Evolutionary conservation across 2,329 filamentous ascomycete species (phyloP).

Genomic region (Alternaria viburni): DNA sequence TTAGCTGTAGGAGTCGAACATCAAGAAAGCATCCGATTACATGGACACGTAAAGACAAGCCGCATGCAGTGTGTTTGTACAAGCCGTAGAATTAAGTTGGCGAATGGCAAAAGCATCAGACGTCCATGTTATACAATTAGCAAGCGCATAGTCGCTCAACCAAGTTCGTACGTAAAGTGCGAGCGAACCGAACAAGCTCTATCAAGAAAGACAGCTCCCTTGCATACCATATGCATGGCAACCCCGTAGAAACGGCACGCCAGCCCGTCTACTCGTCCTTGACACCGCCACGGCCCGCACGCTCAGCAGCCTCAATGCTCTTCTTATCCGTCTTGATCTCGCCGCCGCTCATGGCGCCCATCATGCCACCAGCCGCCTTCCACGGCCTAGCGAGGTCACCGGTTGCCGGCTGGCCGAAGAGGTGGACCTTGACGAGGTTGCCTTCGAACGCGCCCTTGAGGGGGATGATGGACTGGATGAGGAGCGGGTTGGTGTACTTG

Average conservation of each 20-base stretch:
- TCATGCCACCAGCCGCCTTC: conserved; percentile 84
- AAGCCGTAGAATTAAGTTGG: not conserved
- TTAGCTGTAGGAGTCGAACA: not conserved
- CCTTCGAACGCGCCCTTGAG: conserved; percentile 94
- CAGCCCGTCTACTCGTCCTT: conserved; percentile 57
- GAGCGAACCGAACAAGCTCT: not conserved
- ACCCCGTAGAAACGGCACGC: not conserved
- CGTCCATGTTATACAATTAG: conserved; percentile 9
- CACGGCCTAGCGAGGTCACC: conserved; percentile 96
- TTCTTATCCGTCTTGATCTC: conserved; percentile 82
- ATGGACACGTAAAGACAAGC: not conserved
- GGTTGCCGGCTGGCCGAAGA: conserved; percentile 83
- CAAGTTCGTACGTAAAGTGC: not conserved
- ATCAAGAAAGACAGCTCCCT: not conserved
- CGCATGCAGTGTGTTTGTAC: not conserved
- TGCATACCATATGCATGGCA: not conserved
- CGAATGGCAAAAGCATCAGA: not conserved
- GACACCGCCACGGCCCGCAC: conserved; percentile 57
- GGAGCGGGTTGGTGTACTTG: conserved; percentile 98
- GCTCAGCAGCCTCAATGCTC: conserved; percentile 61
- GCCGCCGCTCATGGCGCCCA: conserved; percentile 75
- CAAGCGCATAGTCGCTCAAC: not conserved
- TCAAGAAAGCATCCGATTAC: not conserved
- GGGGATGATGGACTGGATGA: conserved; percentile 98
- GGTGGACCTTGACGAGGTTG: conserved; percentile 94